Conservation (phyloP, 2,329 filamentous ascomycete genomes). For the Colletotrichum trifolii region DNA sequence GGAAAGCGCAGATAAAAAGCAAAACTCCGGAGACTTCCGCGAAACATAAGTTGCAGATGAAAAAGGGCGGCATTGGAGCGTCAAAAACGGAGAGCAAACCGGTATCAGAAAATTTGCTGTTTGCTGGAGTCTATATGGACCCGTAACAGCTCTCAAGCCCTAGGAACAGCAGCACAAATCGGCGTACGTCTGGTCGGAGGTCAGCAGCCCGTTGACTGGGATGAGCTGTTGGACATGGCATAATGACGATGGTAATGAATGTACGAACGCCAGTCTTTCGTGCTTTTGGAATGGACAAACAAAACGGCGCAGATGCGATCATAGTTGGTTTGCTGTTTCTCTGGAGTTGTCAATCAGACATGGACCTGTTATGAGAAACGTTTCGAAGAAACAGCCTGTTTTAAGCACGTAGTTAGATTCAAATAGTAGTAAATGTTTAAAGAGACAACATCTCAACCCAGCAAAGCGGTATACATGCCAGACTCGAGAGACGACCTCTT, state of each 20-base stretch:
- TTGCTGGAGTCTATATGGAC: not conserved
- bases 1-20: too few species aligned
- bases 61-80: not conserved
- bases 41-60: not conserved
- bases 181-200: slow-evolving; percentile 31
- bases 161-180: slow-evolving; percentile 12
- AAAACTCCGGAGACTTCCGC: too few species aligned
- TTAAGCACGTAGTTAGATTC: slow-evolving; percentile 27
- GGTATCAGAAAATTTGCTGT: too few species aligned
- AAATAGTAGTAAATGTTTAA: slow-evolving; percentile 33
- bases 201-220: slow-evolving; percentile 28
- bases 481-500: not conserved
- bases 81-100: too few species aligned
- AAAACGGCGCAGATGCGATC: slow-evolving; percentile 3
- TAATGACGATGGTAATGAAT: slow-evolving; percentile 38
- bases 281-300: slow-evolving; percentile 29
- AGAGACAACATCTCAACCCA: not conserved
- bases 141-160: slow-evolving; percentile 15
- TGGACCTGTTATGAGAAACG: slow-evolving; percentile 17
- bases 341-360: slow-evolving; percentile 5
- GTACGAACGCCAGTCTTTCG: slow-evolving; percentile 32
- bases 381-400: slow-evolving; percentile 24
- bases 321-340: slow-evolving; percentile 17
- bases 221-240: slow-evolving; percentile 32
- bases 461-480: not conserved